Base-by-base conservation (phyloP, 1,284 basidiomycete genomes). In the Xerocomus minutiporus region DNA sequence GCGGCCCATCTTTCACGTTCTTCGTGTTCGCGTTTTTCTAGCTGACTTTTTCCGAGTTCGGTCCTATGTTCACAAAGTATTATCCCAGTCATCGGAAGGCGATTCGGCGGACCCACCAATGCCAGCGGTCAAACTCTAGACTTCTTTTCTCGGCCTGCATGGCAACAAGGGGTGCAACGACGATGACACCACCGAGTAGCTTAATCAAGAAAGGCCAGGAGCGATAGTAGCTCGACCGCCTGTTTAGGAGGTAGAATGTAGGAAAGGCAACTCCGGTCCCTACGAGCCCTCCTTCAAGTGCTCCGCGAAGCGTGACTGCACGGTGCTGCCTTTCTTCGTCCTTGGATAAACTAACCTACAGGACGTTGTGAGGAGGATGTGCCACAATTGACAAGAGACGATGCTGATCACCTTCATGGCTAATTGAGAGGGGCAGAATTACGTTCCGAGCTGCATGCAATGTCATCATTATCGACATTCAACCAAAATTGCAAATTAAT, bases 71-170 rank as follows among this genome's bases (percentile, higher is more conserved):
- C 35, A 35, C 28, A 43, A 46, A 23, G 26, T 26, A 4, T 4
- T 46, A 23, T 53, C 44, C 20, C 20, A 20, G 12, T 20, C 50
- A 46, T 3, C 38, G 23, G 12, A 20, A 26, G 46, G 31, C 9
- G 42, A 32, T 29, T 43, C 8, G 40, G 44, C 34, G 20, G 8
- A 71, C 81, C 46, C 52, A 84, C 88, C 91, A 91, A 68, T 84
- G 82, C 5, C 74, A 73, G 61, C 75, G 73, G 55, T 91, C 88
- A 66, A 82, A 93, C 42, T 83, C 79, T 48, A 89, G 76, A 44
- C 86, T 84, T 9, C 85, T 84, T 42, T 85, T 83, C 69, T 97
- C 93, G 13, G 88, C 91, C 52, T 80, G 78, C 58, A 94, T 86
- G 41, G 84, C 80, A 49, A 90, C 77, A 31, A 80, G 68, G 0